These are phyloP conservation scores for Sutorius eximius DNA, from an alignment of 1,284 basidiomycete species.

Conservation along the genomic window DNA sequence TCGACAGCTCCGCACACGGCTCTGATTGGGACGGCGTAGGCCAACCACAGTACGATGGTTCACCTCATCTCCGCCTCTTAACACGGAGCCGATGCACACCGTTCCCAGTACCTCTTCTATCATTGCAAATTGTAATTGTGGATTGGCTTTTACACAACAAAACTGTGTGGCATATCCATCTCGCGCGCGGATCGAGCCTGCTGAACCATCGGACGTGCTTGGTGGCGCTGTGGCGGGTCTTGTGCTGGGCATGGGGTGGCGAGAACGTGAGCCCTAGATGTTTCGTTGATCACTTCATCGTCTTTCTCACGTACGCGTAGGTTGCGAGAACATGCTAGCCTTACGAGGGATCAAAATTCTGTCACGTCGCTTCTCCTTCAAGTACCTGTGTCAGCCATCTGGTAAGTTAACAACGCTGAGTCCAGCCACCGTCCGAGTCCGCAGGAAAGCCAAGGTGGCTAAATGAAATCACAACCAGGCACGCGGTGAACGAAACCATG, in stretches of 20 bases:
- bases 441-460: constrained; percentile 36
- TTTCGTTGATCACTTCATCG: constrained; percentile 20
- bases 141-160: constrained; percentile 3
- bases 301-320: constrained; percentile 24
- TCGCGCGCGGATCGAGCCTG: constrained; percentile 28
- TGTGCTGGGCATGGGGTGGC: constrained; percentile 20
- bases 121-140: no score
- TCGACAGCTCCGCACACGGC: constrained; percentile 4
- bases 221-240: constrained; percentile 23
- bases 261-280: constrained; percentile 18
- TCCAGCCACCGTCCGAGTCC: constrained; percentile 25
- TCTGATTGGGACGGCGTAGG: constrained; percentile 23
- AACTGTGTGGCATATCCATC: constrained; percentile 6
- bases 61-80: constrained; percentile 31
- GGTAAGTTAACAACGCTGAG: constrained; percentile 13
- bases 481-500: constrained; percentile 31
- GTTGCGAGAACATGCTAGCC: constrained; percentile 9
- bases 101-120: constrained; percentile 1
- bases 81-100: constrained; percentile 18
- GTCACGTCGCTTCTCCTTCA: constrained; percentile 28
- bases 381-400: constrained; percentile 25
- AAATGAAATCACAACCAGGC: constrained; percentile 40
- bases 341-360: constrained; percentile 17
- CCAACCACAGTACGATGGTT: constrained; percentile 10
- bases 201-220: constrained; percentile 20